Base-by-base conservation (phyloP, 306 rosid genomes). In the Crataegus laevigata region DNA sequence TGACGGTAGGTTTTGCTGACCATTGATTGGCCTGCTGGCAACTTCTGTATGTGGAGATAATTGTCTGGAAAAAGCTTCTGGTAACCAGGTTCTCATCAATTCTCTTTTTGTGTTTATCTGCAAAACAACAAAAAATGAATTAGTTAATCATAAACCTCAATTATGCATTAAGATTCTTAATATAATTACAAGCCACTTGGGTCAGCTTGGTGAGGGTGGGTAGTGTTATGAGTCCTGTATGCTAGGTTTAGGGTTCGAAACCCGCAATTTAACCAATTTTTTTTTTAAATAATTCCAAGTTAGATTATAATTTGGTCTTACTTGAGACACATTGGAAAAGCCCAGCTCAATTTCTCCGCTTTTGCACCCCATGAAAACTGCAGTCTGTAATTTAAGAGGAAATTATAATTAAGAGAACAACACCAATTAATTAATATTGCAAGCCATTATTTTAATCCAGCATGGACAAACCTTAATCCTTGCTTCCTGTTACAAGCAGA, bases 331-430 rank as follows among this genome's bases (percentile, higher is more conserved):
- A 47, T 80, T 81, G 60, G 91, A 77, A 75, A 90, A 85, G 19
- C 98, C 98, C 47, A 94, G 82, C 82, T 94, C 98, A 80, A 94
- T 88, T 87, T 94, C 98, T 47, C 98, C 97, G 66, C 71, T 81
- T 75, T 79, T 90, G 83, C 96, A 90, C 55, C 90, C 97, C 91
- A 94, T 91, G 90, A 91, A 94, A 75, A 90, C 81, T 42, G 90
- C 90, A 63, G 85, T 83, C 97, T 93, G 83, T 84, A 68, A 75
- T 45, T 10, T 62, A 50, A 30, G 73, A 65, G 8, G 28, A 21
- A 45, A 26, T 7, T 11, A 22, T 54, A 34, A 34, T 5, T 34
- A 66, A 12, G 32, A 70, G 11, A 36, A 60, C 22, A 55, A 8
- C 10, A 55, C 5, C 13, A n/a, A 55, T 55, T 55, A 19, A 15